Percentiles rank a stretch among this genome's conserved stretches.
These are phyloP conservation scores for Tuber umbilicatum DNA, from an alignment of 495 filamentous ascomycete genomes.

Conservation along the genomic window DNA sequence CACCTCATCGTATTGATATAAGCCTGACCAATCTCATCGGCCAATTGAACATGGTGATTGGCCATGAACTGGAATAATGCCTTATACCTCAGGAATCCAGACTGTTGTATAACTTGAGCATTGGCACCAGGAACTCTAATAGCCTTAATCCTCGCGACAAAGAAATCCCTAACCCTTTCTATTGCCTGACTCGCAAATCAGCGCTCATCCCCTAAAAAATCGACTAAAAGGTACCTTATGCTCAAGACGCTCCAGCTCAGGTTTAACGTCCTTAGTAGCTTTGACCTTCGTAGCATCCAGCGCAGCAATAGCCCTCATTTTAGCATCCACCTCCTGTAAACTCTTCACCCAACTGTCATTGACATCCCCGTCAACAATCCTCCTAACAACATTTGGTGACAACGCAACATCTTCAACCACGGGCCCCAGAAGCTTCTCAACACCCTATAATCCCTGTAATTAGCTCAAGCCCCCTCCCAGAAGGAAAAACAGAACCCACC, in stretches of 20 bases:
- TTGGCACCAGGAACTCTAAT: constrained; percentile 91
- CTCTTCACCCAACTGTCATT: constrained; percentile 86
- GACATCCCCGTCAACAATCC: constrained; percentile 79
- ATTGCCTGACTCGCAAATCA: constrained; percentile 55
- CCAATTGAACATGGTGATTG: constrained; percentile 67
- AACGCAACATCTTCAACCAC: constrained; percentile 87
- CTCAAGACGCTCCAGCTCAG: constrained; percentile 72
- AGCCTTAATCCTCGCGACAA: constrained; percentile 88
- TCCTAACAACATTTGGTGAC: constrained; percentile 69
- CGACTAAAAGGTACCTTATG: constrained; percentile 55
- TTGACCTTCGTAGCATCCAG: constrained; percentile 60
- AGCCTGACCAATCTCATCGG: constrained; percentile 81
- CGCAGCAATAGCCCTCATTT: constrained; percentile 62
- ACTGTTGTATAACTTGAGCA: constrained; percentile 89
- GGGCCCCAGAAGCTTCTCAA: constrained; percentile 82
- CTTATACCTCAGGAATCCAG: constrained; percentile 77
- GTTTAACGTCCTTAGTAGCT: constrained; percentile 73
- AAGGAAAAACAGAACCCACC: constrained; percentile 13
- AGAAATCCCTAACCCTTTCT: constrained; percentile 85
- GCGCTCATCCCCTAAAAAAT: background rate
- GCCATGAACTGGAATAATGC: constrained; percentile 79
- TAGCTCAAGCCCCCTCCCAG: background rate
- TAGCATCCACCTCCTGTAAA: constrained; percentile 74
- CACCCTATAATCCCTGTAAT: constrained; percentile 45
- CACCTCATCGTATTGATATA: constrained; percentile 98